A percentile compares a stretch with the other conserved stretches of the same genome.
Conservation (phyloP, 805 yeast species). For the Ogataea dorogensis region DNA sequence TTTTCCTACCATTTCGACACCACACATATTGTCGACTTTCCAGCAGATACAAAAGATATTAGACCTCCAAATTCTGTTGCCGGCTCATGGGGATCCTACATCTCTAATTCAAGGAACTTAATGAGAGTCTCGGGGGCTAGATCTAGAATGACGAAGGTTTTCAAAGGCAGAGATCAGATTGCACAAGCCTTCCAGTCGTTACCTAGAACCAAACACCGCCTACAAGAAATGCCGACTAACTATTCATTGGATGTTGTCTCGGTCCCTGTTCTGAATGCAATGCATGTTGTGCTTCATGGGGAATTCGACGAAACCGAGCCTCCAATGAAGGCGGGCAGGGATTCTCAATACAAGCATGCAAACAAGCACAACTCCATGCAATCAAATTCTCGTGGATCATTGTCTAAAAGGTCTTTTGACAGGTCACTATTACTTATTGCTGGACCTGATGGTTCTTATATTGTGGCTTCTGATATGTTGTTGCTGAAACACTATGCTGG, state of each 20-base stretch:
- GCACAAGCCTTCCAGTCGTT: slow-evolving; percentile 57
- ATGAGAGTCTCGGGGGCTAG: slow-evolving; percentile 56
- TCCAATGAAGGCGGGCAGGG: slow-evolving; percentile 38
- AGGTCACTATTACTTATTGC: slow-evolving; percentile 75
- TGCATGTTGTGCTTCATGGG: slow-evolving; percentile 81
- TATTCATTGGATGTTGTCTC: slow-evolving; percentile 81
- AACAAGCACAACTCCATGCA: slow-evolving; percentile 28
- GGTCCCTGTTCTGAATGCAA: slow-evolving; percentile 68
- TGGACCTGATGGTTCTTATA: slow-evolving; percentile 62
- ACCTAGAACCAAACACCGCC: slow-evolving; percentile 77
- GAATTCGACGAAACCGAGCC: slow-evolving; percentile 66
- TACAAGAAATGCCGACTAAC: slow-evolving; percentile 57
- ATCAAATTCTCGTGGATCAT: slow-evolving; percentile 27
- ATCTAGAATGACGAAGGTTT: slow-evolving; percentile 56
- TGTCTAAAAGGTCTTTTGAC: slow-evolving; percentile 77
- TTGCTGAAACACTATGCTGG: slow-evolving; percentile 61
- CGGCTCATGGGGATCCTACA: slow-evolving; percentile 60
- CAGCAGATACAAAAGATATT: not conserved
- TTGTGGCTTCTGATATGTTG: slow-evolving; percentile 86
- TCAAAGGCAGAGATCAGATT: slow-evolving; percentile 69
- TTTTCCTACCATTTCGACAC: slow-evolving; percentile 80
- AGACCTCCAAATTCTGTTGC: slow-evolving; percentile 19
- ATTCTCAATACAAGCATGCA: slow-evolving; percentile 14
- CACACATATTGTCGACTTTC: slow-evolving; percentile 40
- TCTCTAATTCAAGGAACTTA: slow-evolving; percentile 75